Percentiles rank a stretch among this genome's conserved stretches.
Evolutionary conservation across 2,329 filamentous ascomycete genomes (phyloP).

Genomic region (Microsporum ferrugineum): DNA sequence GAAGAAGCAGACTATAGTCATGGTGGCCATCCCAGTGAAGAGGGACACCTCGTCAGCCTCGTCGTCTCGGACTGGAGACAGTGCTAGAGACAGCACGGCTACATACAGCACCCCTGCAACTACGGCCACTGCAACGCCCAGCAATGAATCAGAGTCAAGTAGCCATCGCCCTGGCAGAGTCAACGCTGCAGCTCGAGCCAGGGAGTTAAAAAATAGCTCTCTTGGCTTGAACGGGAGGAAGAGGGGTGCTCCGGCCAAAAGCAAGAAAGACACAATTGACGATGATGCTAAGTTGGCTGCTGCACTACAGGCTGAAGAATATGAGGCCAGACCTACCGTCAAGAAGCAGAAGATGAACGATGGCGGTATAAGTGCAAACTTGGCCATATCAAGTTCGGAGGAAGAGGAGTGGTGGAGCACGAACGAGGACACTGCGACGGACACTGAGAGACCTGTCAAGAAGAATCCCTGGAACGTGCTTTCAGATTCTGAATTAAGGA

Average conservation of each 20-base stretch:
- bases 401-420: not conserved
- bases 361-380: constrained; percentile 7
- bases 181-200: constrained; percentile 37
- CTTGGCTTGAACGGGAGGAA: constrained; percentile 40
- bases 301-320: constrained; percentile 47
- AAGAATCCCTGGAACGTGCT: not conserved
- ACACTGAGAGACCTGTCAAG: not conserved
- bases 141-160: constrained; percentile 28
- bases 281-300: constrained; percentile 44
- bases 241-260: constrained; percentile 27
- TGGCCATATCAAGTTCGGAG: not conserved
- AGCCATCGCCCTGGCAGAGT: constrained; percentile 20
- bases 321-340: constrained; percentile 23
- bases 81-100: constrained; percentile 29
- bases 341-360: constrained; percentile 28
- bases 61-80: constrained; percentile 24
- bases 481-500: not conserved
- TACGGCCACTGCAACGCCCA: constrained; percentile 46
- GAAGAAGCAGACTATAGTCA: not conserved
- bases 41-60: constrained; percentile 23
- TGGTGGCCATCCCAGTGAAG: constrained; percentile 10
- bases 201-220: constrained; percentile 39
- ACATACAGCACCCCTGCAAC: constrained; percentile 53
- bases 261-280: constrained; percentile 8
- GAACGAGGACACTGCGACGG: not conserved